Base-by-base conservation (phyloP, 306 rosid genomes). In the Fragaria iinumae region DNA sequence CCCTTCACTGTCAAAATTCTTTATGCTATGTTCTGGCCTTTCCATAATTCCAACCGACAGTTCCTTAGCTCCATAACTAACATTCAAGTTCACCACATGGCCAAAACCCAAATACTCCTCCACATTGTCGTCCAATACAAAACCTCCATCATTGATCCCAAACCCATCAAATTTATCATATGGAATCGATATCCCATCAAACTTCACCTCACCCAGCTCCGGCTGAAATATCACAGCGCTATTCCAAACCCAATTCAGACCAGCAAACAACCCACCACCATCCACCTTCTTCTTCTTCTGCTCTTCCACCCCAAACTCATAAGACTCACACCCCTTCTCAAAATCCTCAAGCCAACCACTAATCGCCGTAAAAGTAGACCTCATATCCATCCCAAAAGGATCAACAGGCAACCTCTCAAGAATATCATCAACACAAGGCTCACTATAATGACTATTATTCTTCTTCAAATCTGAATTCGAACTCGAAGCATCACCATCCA, bases 331-430 rank as follows among this genome's bases (percentile, higher is more conserved):
- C 76, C 68, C 83, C 68, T 68, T 71, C 44, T 85, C 84, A 23
- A 85, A 83, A 81, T 81, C 80, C 39, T 81, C 76, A 49, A 86
- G 68, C 89, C 88, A 87, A 59, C 85, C 88, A 8, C 88, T 77
- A 79, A 91, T 73, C 8, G 84, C 80, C 0, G 84, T 85, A 53
- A 89, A 73, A 45, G 84, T 84, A 48, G 91, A 86, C 76, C 79
- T 75, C 16, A 75, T 73, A 71, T 82, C 85, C 91, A 88, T 87
- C 20, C 82, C 95, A 76, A 88, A 90, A 36, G 97, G 97, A 81
- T 91, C 97, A 64, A 47, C 72, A 9, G 93, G 95, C 79, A 90
- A 85, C n/a, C 23, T 82, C 83, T 83, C 89, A 74, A 78, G 73
- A 81, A 88, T 53, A 72, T 87, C 97, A 75, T 85, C 88, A 73